Evolutionary conservation across 2,329 filamentous ascomycete species (phyloP).

Genomic region (Penicillium digitatum): DNA sequence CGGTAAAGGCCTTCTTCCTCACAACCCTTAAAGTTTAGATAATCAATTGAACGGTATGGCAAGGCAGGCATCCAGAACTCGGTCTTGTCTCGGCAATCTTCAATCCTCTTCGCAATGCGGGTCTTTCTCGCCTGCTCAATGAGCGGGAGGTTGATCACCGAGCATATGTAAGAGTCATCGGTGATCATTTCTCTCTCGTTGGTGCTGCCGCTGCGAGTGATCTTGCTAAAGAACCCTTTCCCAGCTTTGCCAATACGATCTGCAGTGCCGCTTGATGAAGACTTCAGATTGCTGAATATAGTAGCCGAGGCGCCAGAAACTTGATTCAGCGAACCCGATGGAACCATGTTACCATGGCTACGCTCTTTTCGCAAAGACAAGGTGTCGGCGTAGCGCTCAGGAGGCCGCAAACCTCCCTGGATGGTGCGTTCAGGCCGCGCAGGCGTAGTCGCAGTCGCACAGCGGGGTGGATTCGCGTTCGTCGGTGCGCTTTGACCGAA

Average conservation of each 20-base stretch:
- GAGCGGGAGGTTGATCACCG: slow-evolving; percentile 79
- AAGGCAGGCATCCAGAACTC: slow-evolving; percentile 99
- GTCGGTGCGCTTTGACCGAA: slow-evolving; percentile 34
- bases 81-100: slow-evolving; percentile 87
- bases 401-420: slow-evolving; percentile 58
- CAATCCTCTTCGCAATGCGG: slow-evolving; percentile 82
- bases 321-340: slow-evolving; percentile 46
- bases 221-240: slow-evolving; percentile 78
- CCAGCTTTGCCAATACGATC: slow-evolving; percentile 68
- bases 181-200: slow-evolving; percentile 65
- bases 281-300: slow-evolving; percentile 70
- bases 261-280: slow-evolving; percentile 68
- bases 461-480: slow-evolving; percentile 51
- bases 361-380: slow-evolving; percentile 35
- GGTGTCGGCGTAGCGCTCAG: slow-evolving; percentile 55
- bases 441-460: slow-evolving; percentile 57
- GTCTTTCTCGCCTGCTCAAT: slow-evolving; percentile 87
- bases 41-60: slow-evolving; percentile 93
- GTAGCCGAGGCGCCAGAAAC: slow-evolving; percentile 54
- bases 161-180: slow-evolving; percentile 78
- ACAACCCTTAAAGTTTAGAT: slow-evolving; percentile 88
- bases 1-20: slow-evolving; percentile 92
- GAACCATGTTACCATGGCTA: slow-evolving; percentile 40
- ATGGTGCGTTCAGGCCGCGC: slow-evolving; percentile 64
- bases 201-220: slow-evolving; percentile 65